Evolutionary conservation across 768 basidiomycete species (phyloP), one percentile per base, ranked within the genome.

Genomic region (Fomitopsis pulvina): DNA sequence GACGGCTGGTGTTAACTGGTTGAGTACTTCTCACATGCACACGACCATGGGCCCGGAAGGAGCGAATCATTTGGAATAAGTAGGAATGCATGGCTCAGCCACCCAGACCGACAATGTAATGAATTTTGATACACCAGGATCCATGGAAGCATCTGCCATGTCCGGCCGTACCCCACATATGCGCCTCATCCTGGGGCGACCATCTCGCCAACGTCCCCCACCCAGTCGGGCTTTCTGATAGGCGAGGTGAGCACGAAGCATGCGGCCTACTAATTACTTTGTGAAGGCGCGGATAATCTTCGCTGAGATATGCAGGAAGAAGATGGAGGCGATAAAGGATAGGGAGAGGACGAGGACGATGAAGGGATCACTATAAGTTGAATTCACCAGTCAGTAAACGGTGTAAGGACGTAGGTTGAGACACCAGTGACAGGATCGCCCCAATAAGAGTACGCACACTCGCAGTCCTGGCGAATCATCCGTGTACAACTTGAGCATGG

Each of bases 401-500:
- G 24, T 30, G 53, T 20, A 41, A 37, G 42, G 5, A 18, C 27
- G 24, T 10, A 16, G 4, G 18, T 22, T 22, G 30, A 3, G 21
- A 38, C 34, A 20, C n/a, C 22, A 24, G 48, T 28, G 40, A 45
- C 4, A 16, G 28, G 41, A 18, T 30, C 9, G 32, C 46, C 14
- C 24, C 26, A 49, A 52, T 40, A 32, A 34, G 43, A 47, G 41
- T 30, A 86, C 93, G 66, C 66, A 98, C 96, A 99, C 92, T 78
- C 93, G 83, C 48, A 99, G 78, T 21, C 96, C 96, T 41, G 91
- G 92, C 51, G 94, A 94, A 64, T 97, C 96, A 65, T 97, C 95
- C 32, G 96, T 98, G 80, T 98, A 98, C 3, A 99, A 77, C 72
- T 91, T 92, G 63, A 99, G 80, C 96, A 99, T 98, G 50, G 96